These are phyloP conservation scores for Neostapfia colusana DNA, from an alignment of 176 grass and related monocot genomes.

Conservation along the genomic window DNA sequence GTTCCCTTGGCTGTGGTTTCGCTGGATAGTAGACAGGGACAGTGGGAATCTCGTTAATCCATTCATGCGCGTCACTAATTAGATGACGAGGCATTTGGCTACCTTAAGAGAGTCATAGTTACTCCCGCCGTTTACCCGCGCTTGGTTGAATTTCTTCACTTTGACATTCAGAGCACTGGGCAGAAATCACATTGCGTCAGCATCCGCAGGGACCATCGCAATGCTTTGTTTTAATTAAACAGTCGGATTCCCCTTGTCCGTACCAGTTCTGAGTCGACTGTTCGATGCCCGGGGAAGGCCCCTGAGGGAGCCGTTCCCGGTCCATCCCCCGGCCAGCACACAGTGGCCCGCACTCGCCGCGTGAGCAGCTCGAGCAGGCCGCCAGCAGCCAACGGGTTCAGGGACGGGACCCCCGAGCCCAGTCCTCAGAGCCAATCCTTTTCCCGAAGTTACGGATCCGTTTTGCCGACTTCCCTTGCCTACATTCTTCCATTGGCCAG, in stretches of 20 bases:
- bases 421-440: not conserved
- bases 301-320: too few relatives aligned
- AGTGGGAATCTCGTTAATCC: slow-evolving; percentile 58
- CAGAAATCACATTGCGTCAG: slow-evolving; percentile 84
- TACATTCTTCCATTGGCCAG: too few relatives aligned
- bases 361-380: too few relatives aligned
- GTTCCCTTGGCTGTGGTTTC: slow-evolving; percentile 30
- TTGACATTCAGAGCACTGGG: slow-evolving; percentile 84
- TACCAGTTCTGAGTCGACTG: slow-evolving; percentile 30
- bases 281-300: too few relatives aligned
- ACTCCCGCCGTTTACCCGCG: slow-evolving; percentile 66
- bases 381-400: too few relatives aligned
- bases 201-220: slow-evolving; percentile 43
- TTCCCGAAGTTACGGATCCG: too few relatives aligned
- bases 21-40: slow-evolving; percentile 39
- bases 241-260: slow-evolving; percentile 65
- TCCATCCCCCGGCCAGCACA: too few relatives aligned
- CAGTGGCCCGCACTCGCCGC: too few relatives aligned
- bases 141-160: slow-evolving; percentile 92
- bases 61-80: slow-evolving; percentile 75
- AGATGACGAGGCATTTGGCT: slow-evolving; percentile 67
- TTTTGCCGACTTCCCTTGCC: too few relatives aligned
- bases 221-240: slow-evolving; percentile 86
- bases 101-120: slow-evolving; percentile 93
- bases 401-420: too few relatives aligned